Evolutionary conservation across 1,139 yeast species (phyloP).

Genomic region (Yamadazyma triangularis): DNA sequence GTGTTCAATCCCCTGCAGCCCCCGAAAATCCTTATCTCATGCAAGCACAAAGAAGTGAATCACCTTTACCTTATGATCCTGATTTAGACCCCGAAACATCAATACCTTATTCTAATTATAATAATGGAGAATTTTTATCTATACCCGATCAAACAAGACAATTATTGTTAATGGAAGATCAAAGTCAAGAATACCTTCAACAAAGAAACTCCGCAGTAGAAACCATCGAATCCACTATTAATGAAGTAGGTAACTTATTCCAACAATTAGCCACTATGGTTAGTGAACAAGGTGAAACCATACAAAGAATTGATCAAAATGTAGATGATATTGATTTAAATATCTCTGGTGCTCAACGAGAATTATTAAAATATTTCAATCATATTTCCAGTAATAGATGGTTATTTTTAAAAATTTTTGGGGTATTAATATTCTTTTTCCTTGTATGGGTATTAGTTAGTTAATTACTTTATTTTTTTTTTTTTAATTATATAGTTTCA

Average conservation of each 20-base stretch:
- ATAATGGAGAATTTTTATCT: constrained; percentile 42
- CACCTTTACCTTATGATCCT: constrained; percentile 17
- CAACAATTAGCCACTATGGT: constrained; percentile 97
- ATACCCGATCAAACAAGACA: constrained; percentile 79
- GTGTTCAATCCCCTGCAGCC: constrained; percentile 6
- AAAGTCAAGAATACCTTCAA: constrained; percentile 66
- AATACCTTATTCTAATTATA: constrained; percentile 19
- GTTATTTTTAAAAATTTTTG: constrained; percentile 87
- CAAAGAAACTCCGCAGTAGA: constrained; percentile 90
- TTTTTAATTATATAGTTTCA: too few species aligned
- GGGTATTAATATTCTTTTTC: constrained; percentile 75
- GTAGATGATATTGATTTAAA: constrained; percentile 90
- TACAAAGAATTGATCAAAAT: constrained; percentile 91
- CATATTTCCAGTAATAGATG: constrained; percentile 87
- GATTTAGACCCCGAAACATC: constrained; percentile 32
- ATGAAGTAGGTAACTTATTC: constrained; percentile 92
- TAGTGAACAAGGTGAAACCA: constrained; percentile 94
- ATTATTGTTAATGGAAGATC: constrained; percentile 70
- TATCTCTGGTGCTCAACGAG: constrained; percentile 92
- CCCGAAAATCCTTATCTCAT: constrained; percentile 40
- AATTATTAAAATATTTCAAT: constrained; percentile 83
- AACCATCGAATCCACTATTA: constrained; percentile 91
- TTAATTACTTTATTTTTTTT: too few species aligned
- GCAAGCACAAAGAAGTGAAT: constrained; percentile 5
- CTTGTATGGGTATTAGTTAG: constrained; percentile 76